Conservation (phyloP, 2,329 filamentous ascomycete species). For the Colletotrichum lentis region DNA sequence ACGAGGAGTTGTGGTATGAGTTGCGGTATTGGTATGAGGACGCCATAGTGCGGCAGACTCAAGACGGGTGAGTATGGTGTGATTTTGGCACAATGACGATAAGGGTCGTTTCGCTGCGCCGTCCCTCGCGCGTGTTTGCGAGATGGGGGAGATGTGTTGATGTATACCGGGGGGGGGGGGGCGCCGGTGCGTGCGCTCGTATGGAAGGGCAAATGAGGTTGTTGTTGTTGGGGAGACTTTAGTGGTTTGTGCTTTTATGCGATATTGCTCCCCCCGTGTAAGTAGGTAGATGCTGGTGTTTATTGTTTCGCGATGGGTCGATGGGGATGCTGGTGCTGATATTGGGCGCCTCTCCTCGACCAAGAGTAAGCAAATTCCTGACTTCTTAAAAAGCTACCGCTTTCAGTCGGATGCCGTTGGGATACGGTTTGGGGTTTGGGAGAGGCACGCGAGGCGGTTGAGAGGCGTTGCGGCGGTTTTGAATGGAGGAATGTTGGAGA, state of each 20-base stretch:
- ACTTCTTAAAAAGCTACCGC: not conserved
- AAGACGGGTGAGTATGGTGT: slow-evolving; percentile 4
- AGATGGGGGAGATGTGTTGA: slow-evolving; percentile 11
- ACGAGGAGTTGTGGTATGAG: slow-evolving; percentile 58
- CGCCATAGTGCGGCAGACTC: slow-evolving; percentile 53
- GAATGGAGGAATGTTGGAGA: slow-evolving; percentile 34
- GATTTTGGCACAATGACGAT: slow-evolving; percentile 19
- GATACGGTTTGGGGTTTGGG: slow-evolving; percentile 20
- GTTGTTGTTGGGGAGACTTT: slow-evolving; percentile 27
- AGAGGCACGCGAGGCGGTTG: slow-evolving; percentile 19
- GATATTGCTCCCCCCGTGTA: slow-evolving; percentile 28
- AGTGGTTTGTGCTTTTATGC: slow-evolving; percentile 34
- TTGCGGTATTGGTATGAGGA: slow-evolving; percentile 62
- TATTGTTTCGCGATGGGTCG: not conserved
- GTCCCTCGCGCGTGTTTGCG: slow-evolving; percentile 25
- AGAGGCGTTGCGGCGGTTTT: slow-evolving; percentile 31
- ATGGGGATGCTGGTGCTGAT: not conserved
- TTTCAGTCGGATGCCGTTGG: slow-evolving; percentile 33
- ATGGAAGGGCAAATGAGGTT: not conserved
- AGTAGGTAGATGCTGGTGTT: slow-evolving; percentile 24
- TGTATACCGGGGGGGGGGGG: slow-evolving; percentile 15
- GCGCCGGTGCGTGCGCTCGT: slow-evolving; percentile 21
- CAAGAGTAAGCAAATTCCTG: not conserved
- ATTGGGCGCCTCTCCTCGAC: slow-evolving; percentile 13
- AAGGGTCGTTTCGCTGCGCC: slow-evolving; percentile 23